Evolutionary conservation across 352 stramenopile species (phyloP), one percentile per base, ranked within the genome.

Genomic region (Phytophthora capsici): DNA sequence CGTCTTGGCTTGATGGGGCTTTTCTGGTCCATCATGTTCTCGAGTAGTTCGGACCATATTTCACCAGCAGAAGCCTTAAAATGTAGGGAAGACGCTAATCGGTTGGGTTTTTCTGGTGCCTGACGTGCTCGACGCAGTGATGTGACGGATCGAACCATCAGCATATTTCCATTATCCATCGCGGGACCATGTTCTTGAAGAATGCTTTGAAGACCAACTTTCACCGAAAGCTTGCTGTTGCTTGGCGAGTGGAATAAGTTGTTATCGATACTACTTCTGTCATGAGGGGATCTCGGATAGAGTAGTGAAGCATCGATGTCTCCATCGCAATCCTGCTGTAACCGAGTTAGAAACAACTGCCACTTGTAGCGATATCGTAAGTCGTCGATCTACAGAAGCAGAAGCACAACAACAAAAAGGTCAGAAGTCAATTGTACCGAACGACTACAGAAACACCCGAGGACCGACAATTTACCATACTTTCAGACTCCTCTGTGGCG

Each of bases 381-480:
- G 17, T 67, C 59, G 8, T 67, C 49, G 14, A 68, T 54, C 69
- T 77, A 50, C 12, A 40, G 17, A 16, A 34, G 17, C 9, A 14
- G 7, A 19, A 6, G 38, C 20, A 59, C n/a, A 52, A 7, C n/a
- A 52, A 7, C 7, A 23, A 54, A 9, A 8, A 34, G 28, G 28
- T 34, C 28, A 34, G 28, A 34, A 14, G 9, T 34, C 9, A 2
- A 34, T 12, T 34, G 28, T 14, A 9, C 14, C 8, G 28, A 34
- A 9, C 28, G 14, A 34, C 28, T 12, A n/a, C n/a, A 34, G 28
- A 34, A 20, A 4, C 25, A 46, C 26, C 14, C 28, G 28, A 51
- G 8, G 37, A 22, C 34, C 45, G 44, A 28, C 53, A 46, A 59
- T 75, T 80, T 78, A 83, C 75, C 75, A 68, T 77, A 77, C 61